Evolutionary conservation across 495 filamentous ascomycete species (phyloP).

Genomic region (Podospora appendiculata): DNA sequence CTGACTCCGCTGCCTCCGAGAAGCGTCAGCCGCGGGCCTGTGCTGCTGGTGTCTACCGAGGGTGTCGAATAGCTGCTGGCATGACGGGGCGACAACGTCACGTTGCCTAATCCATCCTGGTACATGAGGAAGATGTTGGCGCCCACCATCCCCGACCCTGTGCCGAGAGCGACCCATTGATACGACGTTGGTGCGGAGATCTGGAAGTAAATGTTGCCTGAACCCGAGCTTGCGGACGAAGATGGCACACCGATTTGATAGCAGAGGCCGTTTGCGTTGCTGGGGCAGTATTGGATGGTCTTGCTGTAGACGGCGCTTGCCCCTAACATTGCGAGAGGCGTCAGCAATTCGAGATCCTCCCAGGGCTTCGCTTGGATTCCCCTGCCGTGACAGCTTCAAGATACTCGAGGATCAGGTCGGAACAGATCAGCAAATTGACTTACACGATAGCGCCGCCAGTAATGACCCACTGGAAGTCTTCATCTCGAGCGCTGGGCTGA

Average conservation of each 20-base stretch:
- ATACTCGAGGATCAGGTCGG: background rate
- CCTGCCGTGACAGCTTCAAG: background rate
- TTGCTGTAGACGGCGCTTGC: conserved; percentile 1
- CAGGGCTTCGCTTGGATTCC: background rate
- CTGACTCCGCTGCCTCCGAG: conserved; percentile 54
- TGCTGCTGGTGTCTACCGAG: conserved; percentile 37
- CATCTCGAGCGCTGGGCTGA: conserved; percentile 3
- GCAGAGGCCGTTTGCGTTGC: conserved; percentile 23
- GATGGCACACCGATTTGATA: conserved; percentile 38
- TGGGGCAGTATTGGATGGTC: conserved; percentile 17
- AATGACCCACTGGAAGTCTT: background rate
- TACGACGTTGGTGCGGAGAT: conserved; percentile 50
- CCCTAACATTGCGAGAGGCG: conserved; percentile 14
- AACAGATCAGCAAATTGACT: background rate
- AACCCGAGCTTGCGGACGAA: conserved; percentile 26
- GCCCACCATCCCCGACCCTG: conserved; percentile 53
- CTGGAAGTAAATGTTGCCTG: conserved; percentile 57
- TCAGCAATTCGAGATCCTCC: background rate
- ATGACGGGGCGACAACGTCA: conserved; percentile 55
- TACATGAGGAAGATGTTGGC: conserved; percentile 67
- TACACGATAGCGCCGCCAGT: conserved; percentile 13
- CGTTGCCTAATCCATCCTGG: conserved; percentile 46
- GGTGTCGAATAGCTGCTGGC: conserved; percentile 49
- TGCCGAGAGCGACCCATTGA: conserved; percentile 60
- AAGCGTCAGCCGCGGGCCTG: conserved; percentile 37